A percentile compares a stretch with the other conserved stretches of the same genome.
phyloP scores from a whole-genome alignment of 2,329 filamentous ascomycete species.

The Coniochaeta ligniaria region DNA sequence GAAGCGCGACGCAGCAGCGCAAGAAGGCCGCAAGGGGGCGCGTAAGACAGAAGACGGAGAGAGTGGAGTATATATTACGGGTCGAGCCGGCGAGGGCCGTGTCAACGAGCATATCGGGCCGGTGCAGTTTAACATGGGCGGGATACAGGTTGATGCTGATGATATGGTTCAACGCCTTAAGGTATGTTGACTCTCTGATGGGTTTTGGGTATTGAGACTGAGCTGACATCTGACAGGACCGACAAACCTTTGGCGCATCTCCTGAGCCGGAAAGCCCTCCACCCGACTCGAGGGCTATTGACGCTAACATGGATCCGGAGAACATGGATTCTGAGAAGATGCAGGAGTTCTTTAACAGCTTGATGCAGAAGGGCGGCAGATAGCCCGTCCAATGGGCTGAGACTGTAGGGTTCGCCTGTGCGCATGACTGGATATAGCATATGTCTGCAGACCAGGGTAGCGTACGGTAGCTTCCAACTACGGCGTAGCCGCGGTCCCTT shows the following conservation, averaged over 20 bases:
- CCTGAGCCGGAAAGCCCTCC: conserved; percentile 33
- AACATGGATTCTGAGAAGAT: conserved; percentile 48
- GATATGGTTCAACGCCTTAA: conserved; percentile 85
- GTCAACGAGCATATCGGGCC: conserved; percentile 81
- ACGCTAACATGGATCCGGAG: conserved; percentile 22
- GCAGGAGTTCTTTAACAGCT: conserved; percentile 50
- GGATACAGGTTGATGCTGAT: conserved; percentile 91
- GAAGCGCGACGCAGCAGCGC: conserved; percentile 44
- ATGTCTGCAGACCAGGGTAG: not conserved
- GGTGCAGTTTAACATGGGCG: conserved; percentile 96
- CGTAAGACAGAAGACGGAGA: conserved; percentile 28
- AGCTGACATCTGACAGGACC: conserved; percentile 33
- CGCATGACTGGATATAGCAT: not conserved
- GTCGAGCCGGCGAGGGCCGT: conserved; percentile 23
- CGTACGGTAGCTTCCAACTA: not conserved
- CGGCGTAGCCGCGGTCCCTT: not conserved
- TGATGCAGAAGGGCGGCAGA: conserved; percentile 44
- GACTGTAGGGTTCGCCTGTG: not conserved
- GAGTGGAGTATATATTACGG: conserved; percentile 7
- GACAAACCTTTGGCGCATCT: conserved; percentile 44
- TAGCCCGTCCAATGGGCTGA: not conserved
- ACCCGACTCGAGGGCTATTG: conserved; percentile 21
- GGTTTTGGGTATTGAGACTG: conserved; percentile 14
- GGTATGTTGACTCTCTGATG: conserved; percentile 39
- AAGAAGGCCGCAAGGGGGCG: conserved; percentile 22